phyloP scores from a whole-genome alignment of 2,329 filamentous ascomycete genomes.

The Sclerotinia subarctica region DNA sequence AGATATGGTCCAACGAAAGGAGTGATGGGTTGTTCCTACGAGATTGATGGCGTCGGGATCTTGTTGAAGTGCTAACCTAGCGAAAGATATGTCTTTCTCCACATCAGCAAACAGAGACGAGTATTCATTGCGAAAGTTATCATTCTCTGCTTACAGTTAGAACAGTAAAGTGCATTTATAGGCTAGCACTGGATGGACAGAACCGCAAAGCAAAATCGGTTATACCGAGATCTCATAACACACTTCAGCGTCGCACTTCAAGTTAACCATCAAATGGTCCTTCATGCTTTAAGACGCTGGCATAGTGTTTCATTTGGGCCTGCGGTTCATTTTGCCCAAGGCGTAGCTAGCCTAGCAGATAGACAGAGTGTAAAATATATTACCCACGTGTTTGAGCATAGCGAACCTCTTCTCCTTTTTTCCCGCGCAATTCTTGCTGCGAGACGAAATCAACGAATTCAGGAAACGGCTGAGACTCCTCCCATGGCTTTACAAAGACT shows the following conservation, averaged over 20 bases:
- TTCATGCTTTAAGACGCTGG: too few relatives aligned
- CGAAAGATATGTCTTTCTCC: constrained; percentile 64
- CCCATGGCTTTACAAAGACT: constrained; percentile 70
- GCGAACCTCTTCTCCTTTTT: constrained; percentile 49
- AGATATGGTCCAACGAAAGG: not conserved
- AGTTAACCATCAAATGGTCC: too few relatives aligned
- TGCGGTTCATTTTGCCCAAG: too few relatives aligned
- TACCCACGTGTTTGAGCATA: constrained; percentile 73
- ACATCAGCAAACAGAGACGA: constrained; percentile 59
- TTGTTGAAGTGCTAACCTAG: constrained; percentile 64
- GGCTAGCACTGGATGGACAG: not conserved
- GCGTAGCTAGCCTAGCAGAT: too few relatives aligned
- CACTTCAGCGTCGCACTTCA: too few relatives aligned
- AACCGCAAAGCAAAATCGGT: too few relatives aligned
- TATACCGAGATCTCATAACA: too few relatives aligned
- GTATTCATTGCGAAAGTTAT: constrained; percentile 77
- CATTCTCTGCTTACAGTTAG: constrained; percentile 58
- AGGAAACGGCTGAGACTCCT: constrained; percentile 60
- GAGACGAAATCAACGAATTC: constrained; percentile 61
- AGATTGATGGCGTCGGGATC: constrained; percentile 74
- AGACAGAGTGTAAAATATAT: constrained; percentile 17
- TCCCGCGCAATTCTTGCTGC: constrained; percentile 48
- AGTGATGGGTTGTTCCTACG: constrained; percentile 11
- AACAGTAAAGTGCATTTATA: not conserved
- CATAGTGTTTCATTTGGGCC: too few relatives aligned